Conservation (phyloP, 352 stramenopile genomes). For the Globisporangium megalacanthum region DNA sequence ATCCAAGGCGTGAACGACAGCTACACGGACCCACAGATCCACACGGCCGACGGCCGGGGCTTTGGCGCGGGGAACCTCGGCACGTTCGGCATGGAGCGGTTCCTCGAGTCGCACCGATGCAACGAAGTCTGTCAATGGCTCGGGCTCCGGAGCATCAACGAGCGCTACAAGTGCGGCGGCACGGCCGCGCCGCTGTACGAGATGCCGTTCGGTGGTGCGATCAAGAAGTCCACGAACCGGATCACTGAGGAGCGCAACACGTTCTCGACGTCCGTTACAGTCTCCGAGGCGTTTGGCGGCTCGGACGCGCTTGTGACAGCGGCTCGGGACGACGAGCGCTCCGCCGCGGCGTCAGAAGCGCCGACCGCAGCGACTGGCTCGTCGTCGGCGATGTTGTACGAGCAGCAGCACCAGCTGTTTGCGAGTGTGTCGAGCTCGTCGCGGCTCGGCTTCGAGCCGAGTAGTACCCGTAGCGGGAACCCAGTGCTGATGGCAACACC, state of each 20-base stretch:
- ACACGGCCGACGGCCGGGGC: constrained; percentile 67
- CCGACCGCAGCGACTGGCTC: constrained; percentile 21
- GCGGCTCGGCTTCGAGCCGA: constrained; percentile 6
- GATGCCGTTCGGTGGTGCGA: constrained; percentile 69
- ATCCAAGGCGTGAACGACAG: constrained; percentile 83
- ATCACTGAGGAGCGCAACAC: constrained; percentile 82
- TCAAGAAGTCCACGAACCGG: constrained; percentile 79
- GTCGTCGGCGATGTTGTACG: constrained; percentile 22
- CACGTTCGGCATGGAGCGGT: constrained; percentile 85
- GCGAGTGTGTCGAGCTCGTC: constrained; percentile 3
- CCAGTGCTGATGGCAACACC: constrained; percentile 1
- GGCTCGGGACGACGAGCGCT: constrained; percentile 11
- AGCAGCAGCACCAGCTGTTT: constrained; percentile 18
- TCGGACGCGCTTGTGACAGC: constrained; percentile 7
- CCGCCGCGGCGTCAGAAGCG: constrained; percentile 13
- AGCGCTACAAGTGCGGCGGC: constrained; percentile 69
- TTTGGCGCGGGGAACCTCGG: constrained; percentile 84
- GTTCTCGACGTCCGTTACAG: constrained; percentile 73
- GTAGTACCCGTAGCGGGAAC: constrained; percentile 1
- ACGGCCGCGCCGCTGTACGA: constrained; percentile 74
- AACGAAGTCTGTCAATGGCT: constrained; percentile 86
- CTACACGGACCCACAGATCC: constrained; percentile 84
- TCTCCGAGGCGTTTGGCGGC: constrained; percentile 68
- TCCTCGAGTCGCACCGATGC: constrained; percentile 80
- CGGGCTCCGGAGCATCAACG: constrained; percentile 66